These are phyloP conservation scores for Gossypium mustelinum DNA, from an alignment of 345 rosid species.

Conservation along the genomic window DNA sequence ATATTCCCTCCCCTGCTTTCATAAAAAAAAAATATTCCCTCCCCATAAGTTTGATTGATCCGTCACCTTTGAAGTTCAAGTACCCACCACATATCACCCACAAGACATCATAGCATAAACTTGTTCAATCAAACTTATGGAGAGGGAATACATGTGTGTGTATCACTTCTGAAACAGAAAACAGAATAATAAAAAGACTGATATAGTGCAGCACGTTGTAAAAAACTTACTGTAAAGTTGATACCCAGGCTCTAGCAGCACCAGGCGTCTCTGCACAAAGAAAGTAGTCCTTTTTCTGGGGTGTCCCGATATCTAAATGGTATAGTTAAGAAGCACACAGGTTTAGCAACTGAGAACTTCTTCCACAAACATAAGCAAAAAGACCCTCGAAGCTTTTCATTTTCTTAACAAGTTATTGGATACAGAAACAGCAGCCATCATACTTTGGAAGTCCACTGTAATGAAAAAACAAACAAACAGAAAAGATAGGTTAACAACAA, in stretches of 20 bases:
- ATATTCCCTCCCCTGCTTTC: too few relatives aligned
- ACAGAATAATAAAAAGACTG: not conserved
- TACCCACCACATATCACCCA: not conserved
- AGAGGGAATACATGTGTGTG: not conserved
- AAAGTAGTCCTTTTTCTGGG: conserved; percentile 93
- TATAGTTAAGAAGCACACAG: conserved; percentile 38
- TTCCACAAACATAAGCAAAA: not conserved
- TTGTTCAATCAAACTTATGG: not conserved
- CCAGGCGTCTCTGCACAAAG: conserved; percentile 96
- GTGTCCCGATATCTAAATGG: conserved; percentile 83
- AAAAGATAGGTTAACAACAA: conserved; percentile 13
- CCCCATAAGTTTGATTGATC: too few relatives aligned
- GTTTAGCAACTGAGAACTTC: not conserved
- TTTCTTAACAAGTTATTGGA: conserved; percentile 34
- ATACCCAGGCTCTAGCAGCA: conserved; percentile 97
- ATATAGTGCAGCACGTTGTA: not conserved
- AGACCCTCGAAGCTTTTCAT: conserved; percentile 1
- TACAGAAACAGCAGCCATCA: conserved; percentile 96
- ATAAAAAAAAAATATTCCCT: not conserved
- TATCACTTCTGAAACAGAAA: not conserved
- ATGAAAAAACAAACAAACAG: conserved; percentile 2
- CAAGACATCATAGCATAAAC: not conserved
- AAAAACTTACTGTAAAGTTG: conserved; percentile 81
- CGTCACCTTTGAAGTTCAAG: not conserved
- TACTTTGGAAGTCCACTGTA: conserved; percentile 93